Evolutionary conservation across 257 asterid species (phyloP).

Genomic region (Ilex asprella): DNA sequence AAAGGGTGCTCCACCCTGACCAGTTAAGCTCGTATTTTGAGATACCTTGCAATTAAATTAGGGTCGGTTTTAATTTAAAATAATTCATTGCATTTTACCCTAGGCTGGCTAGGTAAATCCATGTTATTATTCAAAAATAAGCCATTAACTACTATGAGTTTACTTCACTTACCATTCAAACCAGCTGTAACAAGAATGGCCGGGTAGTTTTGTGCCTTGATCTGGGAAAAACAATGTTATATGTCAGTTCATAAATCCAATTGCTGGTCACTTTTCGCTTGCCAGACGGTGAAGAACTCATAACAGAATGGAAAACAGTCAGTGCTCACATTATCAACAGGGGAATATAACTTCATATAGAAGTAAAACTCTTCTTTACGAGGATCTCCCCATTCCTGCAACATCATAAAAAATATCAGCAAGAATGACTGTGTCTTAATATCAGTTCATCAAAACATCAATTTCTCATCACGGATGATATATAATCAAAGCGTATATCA

Average conservation of each 20-base stretch:
- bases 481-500: too few species aligned
- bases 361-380: slow-evolving; percentile 81
- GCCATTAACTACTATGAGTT: too few species aligned
- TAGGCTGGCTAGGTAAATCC: too few species aligned
- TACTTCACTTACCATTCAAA: slow-evolving; percentile 59
- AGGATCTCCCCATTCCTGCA: slow-evolving; percentile 99
- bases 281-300: background rate
- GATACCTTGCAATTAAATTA: background rate
- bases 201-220: slow-evolving; percentile 70
- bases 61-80: slow-evolving; percentile 7
- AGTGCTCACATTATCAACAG: slow-evolving; percentile 78
- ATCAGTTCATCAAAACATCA: slow-evolving; percentile 2
- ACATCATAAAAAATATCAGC: slow-evolving; percentile 18
- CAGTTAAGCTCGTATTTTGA: too few species aligned
- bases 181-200: slow-evolving; percentile 87
- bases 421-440: slow-evolving; percentile 1
- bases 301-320: slow-evolving; percentile 5
- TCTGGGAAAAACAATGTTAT: slow-evolving; percentile 30
- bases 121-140: too few species aligned
- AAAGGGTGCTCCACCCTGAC: too few species aligned
- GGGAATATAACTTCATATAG: slow-evolving; percentile 92
- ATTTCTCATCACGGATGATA: background rate
- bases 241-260: too few species aligned
- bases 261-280: too few species aligned
- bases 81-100: too few species aligned